Conservation (phyloP, 331 rosid genomes). For the Telfairia occidentalis region DNA sequence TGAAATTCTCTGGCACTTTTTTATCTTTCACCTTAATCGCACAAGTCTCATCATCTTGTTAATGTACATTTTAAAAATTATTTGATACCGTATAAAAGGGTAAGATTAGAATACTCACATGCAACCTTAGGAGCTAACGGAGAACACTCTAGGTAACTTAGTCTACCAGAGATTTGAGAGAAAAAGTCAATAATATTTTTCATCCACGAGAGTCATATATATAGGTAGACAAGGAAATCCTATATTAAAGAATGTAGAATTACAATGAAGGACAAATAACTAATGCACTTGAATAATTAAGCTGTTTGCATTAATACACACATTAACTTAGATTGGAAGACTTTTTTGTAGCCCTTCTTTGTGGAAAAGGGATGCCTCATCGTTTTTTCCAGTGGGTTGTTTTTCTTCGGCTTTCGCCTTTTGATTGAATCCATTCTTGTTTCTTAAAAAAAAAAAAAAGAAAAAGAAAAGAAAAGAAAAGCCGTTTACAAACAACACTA, state of each 20-base stretch:
- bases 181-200: background rate
- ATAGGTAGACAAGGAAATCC: background rate
- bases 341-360: too few species aligned
- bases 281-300: background rate
- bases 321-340: too few species aligned
- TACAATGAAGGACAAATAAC: background rate
- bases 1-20: background rate
- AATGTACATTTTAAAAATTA: background rate
- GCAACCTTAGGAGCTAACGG: background rate
- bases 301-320: too few species aligned
- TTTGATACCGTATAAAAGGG: background rate
- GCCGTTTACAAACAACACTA: background rate
- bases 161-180: background rate
- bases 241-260: background rate
- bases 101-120: background rate
- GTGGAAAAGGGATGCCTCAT: too few species aligned
- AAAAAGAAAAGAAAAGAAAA: too few species aligned
- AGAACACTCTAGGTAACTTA: background rate
- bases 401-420: too few species aligned
- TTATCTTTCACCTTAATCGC: background rate
- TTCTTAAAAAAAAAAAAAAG: too few species aligned
- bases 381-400: too few species aligned
- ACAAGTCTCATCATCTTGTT: background rate
- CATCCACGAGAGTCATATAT: background rate
- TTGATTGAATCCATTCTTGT: too few species aligned